Evolutionary conservation across 2,329 filamentous ascomycete species (phyloP).

Genomic region (Ophiostoma himal-ulmi): DNA sequence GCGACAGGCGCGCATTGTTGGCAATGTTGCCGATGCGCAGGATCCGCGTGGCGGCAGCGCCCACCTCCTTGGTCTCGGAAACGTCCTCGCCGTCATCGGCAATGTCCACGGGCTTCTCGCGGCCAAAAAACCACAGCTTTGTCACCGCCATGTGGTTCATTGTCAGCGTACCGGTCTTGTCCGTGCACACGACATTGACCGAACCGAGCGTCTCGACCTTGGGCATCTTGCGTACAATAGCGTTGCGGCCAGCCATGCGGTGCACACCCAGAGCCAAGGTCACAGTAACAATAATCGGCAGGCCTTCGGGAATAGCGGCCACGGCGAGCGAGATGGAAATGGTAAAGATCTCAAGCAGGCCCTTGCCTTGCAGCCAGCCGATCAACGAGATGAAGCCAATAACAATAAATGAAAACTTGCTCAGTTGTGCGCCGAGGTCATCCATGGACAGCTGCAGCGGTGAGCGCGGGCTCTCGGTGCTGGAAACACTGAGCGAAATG

Average conservation of each 20-base stretch:
- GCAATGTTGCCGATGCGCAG: slow-evolving; percentile 92
- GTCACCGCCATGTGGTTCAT: slow-evolving; percentile 98
- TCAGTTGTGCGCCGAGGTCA: slow-evolving; percentile 88
- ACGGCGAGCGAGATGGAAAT: slow-evolving; percentile 96
- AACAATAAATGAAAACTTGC: slow-evolving; percentile 91
- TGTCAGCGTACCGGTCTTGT: slow-evolving; percentile 94
- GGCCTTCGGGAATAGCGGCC: slow-evolving; percentile 88
- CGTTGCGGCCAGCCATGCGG: slow-evolving; percentile 90
- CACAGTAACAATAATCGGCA: slow-evolving; percentile 97
- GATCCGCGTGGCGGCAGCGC: slow-evolving; percentile 70
- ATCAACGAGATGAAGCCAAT: slow-evolving; percentile 90
- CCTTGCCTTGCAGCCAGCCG: slow-evolving; percentile 83
- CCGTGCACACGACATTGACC: slow-evolving; percentile 99
- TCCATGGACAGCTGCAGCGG: slow-evolving; percentile 96
- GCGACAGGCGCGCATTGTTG: slow-evolving; percentile 82
- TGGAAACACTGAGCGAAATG: slow-evolving; percentile 87
- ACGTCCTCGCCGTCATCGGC: slow-evolving; percentile 41
- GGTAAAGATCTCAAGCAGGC: slow-evolving; percentile 89
- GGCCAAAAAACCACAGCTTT: slow-evolving; percentile 92
- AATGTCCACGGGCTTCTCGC: slow-evolving; percentile 45
- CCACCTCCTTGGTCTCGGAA: slow-evolving; percentile 56
- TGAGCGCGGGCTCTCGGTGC: slow-evolving; percentile 91
- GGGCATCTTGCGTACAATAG: slow-evolving; percentile 90
- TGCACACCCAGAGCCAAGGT: slow-evolving; percentile 91
- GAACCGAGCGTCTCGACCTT: slow-evolving; percentile 96